Evolutionary conservation across 768 basidiomycete genomes (phyloP).

Genomic region (Phaffia australis): DNA sequence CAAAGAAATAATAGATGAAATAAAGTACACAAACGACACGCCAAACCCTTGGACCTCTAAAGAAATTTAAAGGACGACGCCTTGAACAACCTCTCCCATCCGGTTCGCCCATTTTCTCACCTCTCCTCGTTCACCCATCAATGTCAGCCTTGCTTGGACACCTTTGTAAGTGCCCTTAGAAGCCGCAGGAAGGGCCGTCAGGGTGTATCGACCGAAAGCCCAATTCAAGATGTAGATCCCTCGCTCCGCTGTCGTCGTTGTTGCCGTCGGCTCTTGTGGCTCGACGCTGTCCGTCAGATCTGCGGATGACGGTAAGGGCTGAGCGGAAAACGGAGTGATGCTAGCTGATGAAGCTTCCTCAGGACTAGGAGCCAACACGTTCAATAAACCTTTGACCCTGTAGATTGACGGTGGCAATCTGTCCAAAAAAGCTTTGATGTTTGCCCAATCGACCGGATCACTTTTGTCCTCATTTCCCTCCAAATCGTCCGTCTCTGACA

Average conservation of each 20-base stretch:
- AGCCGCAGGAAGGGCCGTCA: slow-evolving; percentile 10
- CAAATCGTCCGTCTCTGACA: background rate
- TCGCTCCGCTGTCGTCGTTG: background rate
- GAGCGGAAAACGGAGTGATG: slow-evolving; percentile 35
- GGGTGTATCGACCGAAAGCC: slow-evolving; percentile 70
- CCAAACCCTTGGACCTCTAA: background rate
- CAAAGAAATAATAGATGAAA: background rate
- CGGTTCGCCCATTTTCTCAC: slow-evolving; percentile 50
- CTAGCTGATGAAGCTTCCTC: slow-evolving; percentile 26
- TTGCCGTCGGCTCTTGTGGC: background rate
- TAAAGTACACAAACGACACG: background rate
- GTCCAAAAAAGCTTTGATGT: slow-evolving; percentile 45
- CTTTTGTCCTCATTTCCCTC: background rate
- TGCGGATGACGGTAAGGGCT: background rate
- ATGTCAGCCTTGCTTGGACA: slow-evolving; percentile 53
- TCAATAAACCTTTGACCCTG: slow-evolving; percentile 71
- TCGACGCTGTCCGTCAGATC: too few species aligned
- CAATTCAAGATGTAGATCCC: slow-evolving; percentile 59
- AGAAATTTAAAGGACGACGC: background rate
- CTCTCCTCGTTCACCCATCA: slow-evolving; percentile 85
- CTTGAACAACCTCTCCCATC: slow-evolving; percentile 43
- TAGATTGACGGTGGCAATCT: slow-evolving; percentile 56
- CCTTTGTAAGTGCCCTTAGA: slow-evolving; percentile 27
- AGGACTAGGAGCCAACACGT: slow-evolving; percentile 42
- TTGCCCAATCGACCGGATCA: slow-evolving; percentile 20